phyloP scores from a whole-genome alignment of 164 flowering plant genomes.

The Santalum album region DNA sequence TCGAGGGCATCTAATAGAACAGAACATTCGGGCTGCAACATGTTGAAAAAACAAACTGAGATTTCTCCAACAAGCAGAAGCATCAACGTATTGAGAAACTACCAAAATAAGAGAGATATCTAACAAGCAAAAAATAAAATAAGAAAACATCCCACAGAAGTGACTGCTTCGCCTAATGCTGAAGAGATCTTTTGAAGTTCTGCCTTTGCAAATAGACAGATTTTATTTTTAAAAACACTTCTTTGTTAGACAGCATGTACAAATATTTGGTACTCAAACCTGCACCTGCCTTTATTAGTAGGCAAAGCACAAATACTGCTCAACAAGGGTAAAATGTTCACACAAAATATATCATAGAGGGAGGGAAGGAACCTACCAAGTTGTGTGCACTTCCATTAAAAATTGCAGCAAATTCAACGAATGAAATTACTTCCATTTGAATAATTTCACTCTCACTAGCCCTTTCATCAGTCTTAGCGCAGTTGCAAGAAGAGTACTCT shows the following conservation, averaged over 20 bases:
- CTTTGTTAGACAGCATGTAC: too few relatives aligned
- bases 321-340: not conserved
- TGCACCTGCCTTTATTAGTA: too few relatives aligned
- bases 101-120: too few relatives aligned
- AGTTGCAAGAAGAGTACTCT: conserved; percentile 12
- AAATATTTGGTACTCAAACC: too few relatives aligned
- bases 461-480: conserved; percentile 13
- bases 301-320: not conserved
- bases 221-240: too few relatives aligned
- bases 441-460: conserved; percentile 36
- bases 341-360: not conserved
- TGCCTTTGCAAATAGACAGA: too few relatives aligned
- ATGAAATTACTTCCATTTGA: conserved; percentile 72
- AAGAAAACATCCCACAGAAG: too few relatives aligned
- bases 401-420: conserved; percentile 84
- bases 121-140: too few relatives aligned
- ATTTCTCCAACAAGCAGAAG: not conserved
- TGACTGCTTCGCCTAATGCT: too few relatives aligned
- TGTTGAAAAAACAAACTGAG: not conserved
- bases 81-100: not conserved
- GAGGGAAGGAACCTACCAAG: conserved; percentile 42
- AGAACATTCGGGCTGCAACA: conserved; percentile 76
- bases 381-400: conserved; percentile 55
- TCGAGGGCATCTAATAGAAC: conserved; percentile 80
- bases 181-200: too few relatives aligned